phyloP scores from a whole-genome alignment of 2,329 filamentous ascomycete species.

The Pseudohalonectria lignicola region DNA sequence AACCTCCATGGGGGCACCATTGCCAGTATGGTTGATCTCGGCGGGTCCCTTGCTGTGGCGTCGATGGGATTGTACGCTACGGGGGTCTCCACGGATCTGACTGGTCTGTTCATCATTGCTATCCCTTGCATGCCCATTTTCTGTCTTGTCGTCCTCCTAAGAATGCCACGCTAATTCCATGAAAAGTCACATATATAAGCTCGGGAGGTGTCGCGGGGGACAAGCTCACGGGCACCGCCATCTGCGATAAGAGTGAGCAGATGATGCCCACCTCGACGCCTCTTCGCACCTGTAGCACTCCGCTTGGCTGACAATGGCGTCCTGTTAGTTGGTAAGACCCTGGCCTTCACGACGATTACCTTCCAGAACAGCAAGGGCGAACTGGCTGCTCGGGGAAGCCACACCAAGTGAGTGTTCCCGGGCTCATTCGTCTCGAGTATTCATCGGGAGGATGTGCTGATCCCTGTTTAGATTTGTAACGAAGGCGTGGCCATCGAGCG shows the following conservation, averaged over 20 bases:
- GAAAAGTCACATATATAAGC: conserved; percentile 56
- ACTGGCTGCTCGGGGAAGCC: conserved; percentile 50
- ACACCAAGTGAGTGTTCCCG: conserved; percentile 44
- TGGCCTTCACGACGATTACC: conserved; percentile 49
- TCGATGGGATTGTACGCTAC: conserved; percentile 53
- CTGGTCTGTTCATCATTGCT: conserved; percentile 36
- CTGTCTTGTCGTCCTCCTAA: no score
- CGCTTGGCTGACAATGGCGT: no score
- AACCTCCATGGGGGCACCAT: conserved; percentile 73
- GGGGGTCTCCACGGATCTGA: conserved; percentile 55
- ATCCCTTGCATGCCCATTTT: no score
- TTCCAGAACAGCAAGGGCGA: conserved; percentile 50
- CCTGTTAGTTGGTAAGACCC: conserved; percentile 53
- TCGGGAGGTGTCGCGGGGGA: conserved; percentile 47
- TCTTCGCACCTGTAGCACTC: no score
- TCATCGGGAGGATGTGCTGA: not conserved
- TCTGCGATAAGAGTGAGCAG: conserved; percentile 48
- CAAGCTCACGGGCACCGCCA: conserved; percentile 41
- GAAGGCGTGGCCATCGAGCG: conserved; percentile 12
- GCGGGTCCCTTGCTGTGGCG: conserved; percentile 54
- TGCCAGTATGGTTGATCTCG: conserved; percentile 61
- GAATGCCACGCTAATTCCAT: no score
- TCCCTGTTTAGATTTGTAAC: conserved; percentile 12
- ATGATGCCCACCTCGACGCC: not conserved
- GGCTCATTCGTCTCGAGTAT: not conserved